Percentiles rank a stretch among this genome's conserved stretches.
phyloP scores from a whole-genome alignment of 345 rosid species.

The Kernera saxatilis region DNA sequence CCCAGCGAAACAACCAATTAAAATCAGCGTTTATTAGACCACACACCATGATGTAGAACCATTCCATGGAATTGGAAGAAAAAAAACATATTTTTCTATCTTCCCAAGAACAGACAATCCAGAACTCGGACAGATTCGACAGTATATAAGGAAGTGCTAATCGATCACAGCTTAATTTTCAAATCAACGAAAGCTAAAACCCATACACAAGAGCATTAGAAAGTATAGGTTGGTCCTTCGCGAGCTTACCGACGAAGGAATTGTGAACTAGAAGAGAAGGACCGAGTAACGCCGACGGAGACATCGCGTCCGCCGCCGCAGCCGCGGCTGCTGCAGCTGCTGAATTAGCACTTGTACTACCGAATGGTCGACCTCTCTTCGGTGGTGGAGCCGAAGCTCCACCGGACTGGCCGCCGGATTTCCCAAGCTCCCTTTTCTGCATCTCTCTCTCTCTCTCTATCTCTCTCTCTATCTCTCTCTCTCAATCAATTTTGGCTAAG shows the following conservation, averaged over 20 bases:
- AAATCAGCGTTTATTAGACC: not conserved
- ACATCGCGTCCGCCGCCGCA: conserved; percentile 50
- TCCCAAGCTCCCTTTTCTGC: conserved; percentile 86
- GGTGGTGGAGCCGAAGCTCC: conserved; percentile 56
- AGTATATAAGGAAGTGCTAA: not conserved
- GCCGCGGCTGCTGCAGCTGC: conserved; percentile 40
- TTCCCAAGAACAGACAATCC: not conserved
- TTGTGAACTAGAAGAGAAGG: conserved; percentile 88
- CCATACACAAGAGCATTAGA: not conserved
- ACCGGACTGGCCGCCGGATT: conserved; percentile 64
- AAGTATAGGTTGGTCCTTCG: conserved; percentile 8
- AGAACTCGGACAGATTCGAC: not conserved
- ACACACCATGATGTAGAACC: not conserved
- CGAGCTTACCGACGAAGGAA: conserved; percentile 68
- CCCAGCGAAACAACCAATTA: not conserved
- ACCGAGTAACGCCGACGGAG: conserved; percentile 72
- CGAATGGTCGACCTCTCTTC: conserved; percentile 89
- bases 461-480: too few relatives aligned
- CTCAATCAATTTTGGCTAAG: not conserved
- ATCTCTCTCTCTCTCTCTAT: conserved; percentile 35
- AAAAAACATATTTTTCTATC: not conserved
- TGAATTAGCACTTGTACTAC: conserved; percentile 50
- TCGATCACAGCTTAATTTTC: not conserved
- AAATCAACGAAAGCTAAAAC: not conserved
- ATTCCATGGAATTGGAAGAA: not conserved